Evolutionary conservation across 768 basidiomycete species (phyloP), one percentile per base, ranked within the genome.

Genomic region (Strobilomyces echinocephalus): DNA sequence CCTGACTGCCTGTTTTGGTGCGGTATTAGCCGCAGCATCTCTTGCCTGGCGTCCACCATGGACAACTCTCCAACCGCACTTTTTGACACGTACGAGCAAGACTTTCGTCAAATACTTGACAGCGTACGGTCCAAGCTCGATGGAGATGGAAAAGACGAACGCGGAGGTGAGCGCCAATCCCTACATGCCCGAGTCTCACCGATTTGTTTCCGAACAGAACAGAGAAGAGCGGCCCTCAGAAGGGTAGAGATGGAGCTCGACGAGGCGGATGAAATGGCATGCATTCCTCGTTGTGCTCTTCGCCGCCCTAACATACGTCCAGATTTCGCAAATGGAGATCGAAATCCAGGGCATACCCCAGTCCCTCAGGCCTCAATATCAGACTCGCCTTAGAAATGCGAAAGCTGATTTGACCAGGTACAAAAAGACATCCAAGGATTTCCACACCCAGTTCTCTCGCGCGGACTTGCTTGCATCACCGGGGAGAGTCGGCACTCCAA

Each of bases 311-410:
- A 57, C 56, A 42, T 31, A 33, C 46, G 18, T 47, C 4, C 60
- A 98, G 95, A 81, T 97, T 60, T 93, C 93, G 44, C 97, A 99
- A 81, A 97, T 99, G 95, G 95, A 97, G 74, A 88, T 99, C 53
- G 97, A 99, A 74, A 86, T 95, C 8, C 93, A 94, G 63, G 89
- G 91, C 11, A 93, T 97, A 66, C 93, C 94, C 1, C 85, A 90
- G 64, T 87, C 88, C 20, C 78, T 94, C 61, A 82, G 88, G 47
- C 73, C 84, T 0, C 81, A 84, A 56, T 95, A 94, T 67, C 85
- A 88, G 56, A 69, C 78, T 18, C 84, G 91, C 55, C 80, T 97
- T 49, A 79, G 82, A 57, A 73, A 81, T 10, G 83, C 89, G 55
- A 95, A 94, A 66, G 72, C 81, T 3, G 85, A 87, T 46, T 77